phyloP scores from a whole-genome alignment of 169 alveolate species.

The Eimeria maxima region DNA sequence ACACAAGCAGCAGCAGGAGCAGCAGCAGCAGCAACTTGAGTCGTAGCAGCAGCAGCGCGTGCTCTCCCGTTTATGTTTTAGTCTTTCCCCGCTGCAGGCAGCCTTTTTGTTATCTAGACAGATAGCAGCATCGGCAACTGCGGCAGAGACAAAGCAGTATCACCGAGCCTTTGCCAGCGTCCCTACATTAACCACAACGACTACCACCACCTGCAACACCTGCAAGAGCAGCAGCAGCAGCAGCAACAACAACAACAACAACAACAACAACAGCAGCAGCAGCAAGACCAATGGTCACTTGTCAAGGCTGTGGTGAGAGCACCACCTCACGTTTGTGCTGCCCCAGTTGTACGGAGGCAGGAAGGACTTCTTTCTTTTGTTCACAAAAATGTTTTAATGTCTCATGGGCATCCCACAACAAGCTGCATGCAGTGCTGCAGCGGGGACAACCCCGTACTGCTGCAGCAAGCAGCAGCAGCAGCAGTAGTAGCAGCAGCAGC shows the following conservation, averaged over 20 bases:
- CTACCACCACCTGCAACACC: too few relatives aligned
- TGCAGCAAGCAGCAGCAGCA: neutral
- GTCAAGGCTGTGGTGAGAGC: slow-evolving; percentile 75
- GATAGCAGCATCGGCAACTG: neutral
- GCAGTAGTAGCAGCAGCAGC: slow-evolving; percentile 52
- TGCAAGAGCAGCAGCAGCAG: slow-evolving; percentile 20
- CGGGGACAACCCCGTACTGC: neutral
- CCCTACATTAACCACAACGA: neutral
- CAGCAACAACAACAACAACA: slow-evolving; percentile 2
- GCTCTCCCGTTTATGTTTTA: neutral
- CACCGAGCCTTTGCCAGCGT: neutral
- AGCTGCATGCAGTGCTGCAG: slow-evolving; percentile 61
- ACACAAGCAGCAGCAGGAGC: neutral
- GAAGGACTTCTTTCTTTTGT: slow-evolving; percentile 71
- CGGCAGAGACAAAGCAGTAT: neutral
- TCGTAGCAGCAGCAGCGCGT: neutral
- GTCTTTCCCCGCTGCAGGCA: neutral
- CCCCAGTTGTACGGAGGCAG: slow-evolving; percentile 73
- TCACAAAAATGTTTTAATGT: slow-evolving; percentile 51
- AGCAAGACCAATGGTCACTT: slow-evolving; percentile 48
- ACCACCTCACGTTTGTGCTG: slow-evolving; percentile 73
- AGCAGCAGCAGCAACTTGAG: neutral
- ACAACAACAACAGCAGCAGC: neutral
- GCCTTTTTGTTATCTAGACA: neutral
- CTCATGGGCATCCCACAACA: slow-evolving; percentile 76